Evolutionary conservation across 2,329 filamentous ascomycete genomes (phyloP).

Genomic region (Penicillium sp.): DNA sequence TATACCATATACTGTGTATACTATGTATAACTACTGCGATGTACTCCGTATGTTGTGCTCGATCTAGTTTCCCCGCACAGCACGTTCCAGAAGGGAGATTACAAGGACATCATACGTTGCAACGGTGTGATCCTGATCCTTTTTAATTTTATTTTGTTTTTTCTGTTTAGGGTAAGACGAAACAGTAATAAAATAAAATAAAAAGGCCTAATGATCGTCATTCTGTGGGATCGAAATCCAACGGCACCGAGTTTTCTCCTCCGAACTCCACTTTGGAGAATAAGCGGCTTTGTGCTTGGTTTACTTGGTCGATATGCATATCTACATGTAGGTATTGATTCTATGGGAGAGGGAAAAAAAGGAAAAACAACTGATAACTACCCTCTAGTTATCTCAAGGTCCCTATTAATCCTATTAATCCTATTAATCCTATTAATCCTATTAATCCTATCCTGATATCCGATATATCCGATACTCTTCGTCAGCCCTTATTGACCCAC

Average conservation of each 20-base stretch:
- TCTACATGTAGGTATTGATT: no score
- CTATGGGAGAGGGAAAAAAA: neutral
- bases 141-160: neutral
- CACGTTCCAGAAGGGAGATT: constrained; percentile 4
- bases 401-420: no score
- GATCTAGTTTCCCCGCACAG: constrained; percentile 7
- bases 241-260: constrained; percentile 29
- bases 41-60: neutral
- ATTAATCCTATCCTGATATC: neutral
- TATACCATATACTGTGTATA: no score
- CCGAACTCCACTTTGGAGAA: constrained; percentile 8
- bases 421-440: no score
- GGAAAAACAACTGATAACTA: neutral
- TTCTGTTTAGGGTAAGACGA: neutral
- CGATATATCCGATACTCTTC: neutral
- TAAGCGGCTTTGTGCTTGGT: neutral
- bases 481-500: neutral
- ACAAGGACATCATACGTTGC: neutral
- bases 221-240: constrained; percentile 14
- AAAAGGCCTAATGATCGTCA: neutral
- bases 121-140: neutral
- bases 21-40: no score
- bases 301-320: neutral
- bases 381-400: no score
- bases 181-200: neutral